Evolutionary conservation across 2,329 filamentous ascomycete genomes (phyloP).

Genomic region (Sporothrix phasma): DNA sequence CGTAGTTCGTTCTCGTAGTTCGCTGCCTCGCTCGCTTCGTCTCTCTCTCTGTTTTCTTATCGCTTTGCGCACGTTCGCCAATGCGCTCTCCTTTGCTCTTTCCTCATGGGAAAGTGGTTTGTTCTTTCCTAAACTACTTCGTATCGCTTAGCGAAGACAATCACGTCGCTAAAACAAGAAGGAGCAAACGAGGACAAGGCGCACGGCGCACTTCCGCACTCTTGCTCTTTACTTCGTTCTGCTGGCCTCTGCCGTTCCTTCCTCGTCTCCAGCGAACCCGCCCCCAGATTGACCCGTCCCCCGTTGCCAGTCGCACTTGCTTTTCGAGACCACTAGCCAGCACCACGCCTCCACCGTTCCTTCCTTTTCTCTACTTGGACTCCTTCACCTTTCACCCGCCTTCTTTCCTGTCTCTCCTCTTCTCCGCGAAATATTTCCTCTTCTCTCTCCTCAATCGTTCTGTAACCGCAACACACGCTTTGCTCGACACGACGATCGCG

Average conservation of each 20-base stretch:
- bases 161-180: neutral
- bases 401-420: neutral
- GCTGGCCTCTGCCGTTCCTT: neutral
- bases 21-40: too few species aligned
- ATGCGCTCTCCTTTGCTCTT: neutral
- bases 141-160: neutral
- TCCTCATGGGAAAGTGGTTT: neutral
- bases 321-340: neutral
- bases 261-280: neutral
- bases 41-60: neutral
- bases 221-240: neutral
- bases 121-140: neutral
- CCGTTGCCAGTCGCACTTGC: too few species aligned
- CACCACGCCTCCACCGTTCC: neutral
- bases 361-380: neutral
- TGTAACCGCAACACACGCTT: neutral
- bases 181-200: neutral
- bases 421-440: neutral
- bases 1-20: too few species aligned
- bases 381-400: neutral
- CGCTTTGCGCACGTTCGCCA: too few species aligned
- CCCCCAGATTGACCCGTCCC: neutral
- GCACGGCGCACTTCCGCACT: too few species aligned
- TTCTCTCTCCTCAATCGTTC: neutral
- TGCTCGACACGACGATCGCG: neutral